phyloP scores from a whole-genome alignment of 2,329 filamentous ascomycete species.

The Botrytis fragariae region DNA sequence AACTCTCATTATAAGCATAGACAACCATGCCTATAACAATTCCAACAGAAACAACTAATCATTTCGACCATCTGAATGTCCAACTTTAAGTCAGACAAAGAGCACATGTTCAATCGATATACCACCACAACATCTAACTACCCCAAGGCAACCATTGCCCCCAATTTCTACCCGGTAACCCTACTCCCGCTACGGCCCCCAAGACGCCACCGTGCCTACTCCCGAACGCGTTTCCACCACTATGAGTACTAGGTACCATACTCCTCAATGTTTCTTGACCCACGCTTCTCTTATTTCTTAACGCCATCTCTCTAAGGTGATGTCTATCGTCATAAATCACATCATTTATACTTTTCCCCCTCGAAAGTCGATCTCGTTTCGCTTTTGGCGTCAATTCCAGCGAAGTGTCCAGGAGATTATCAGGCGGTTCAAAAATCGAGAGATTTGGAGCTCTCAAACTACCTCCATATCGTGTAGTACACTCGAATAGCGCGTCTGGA shows the following conservation, averaged over 20 bases:
- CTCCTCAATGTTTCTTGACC: slow-evolving; percentile 30
- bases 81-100: not conserved
- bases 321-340: slow-evolving; percentile 22
- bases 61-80: not conserved
- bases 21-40: not conserved
- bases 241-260: slow-evolving; percentile 29
- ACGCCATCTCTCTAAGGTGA: slow-evolving; percentile 26
- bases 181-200: slow-evolving; percentile 13
- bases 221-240: slow-evolving; percentile 18
- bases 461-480: not conserved
- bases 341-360: not conserved
- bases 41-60: not conserved
- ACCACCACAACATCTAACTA: not conserved
- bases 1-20: not conserved
- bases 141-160: slow-evolving; percentile 15
- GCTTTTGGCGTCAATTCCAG: slow-evolving; percentile 17
- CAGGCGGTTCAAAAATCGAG: slow-evolving; percentile 15
- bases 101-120: not conserved
- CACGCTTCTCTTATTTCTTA: slow-evolving; percentile 31
- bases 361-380: not conserved
- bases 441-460: not conserved
- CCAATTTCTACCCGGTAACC: slow-evolving; percentile 16
- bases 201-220: not conserved
- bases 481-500: slow-evolving; percentile 1
- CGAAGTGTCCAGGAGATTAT: slow-evolving; percentile 22